Base-by-base conservation (phyloP, 106 monocot species). In the Allium sativum region DNA sequence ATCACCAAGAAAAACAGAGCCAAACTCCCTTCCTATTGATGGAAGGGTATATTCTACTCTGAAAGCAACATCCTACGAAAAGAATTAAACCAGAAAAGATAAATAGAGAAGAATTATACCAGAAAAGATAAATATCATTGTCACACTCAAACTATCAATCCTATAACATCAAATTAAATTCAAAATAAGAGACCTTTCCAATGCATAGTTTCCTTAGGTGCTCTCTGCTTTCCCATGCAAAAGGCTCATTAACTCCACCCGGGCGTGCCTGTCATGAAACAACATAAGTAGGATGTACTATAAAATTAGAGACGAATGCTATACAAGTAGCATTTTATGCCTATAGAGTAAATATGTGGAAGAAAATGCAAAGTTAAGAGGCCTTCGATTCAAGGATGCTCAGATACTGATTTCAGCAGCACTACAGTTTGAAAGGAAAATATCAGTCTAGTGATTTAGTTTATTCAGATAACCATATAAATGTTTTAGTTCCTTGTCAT, bases 151-250 rank as follows among this genome's bases (percentile, higher is more conserved):
- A n/a, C 45, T 18, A 20, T 19, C 42, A 21, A 45, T 13, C 14
- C 21, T 6, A 68, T 44, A 5, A 59, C 42, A 70, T 60, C 21
- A 40, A 19, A 46, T 59, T 22, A 6, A 55, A 8, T 67, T 52
- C 42, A 62, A 58, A 72, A 62, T 9, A 53, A 12, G 50, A 19
- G n/a, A 98, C 98, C 98, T 98, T 98, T 72, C 98, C 98, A 20
- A 98, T 75, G 74, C 91, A 98, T 52, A 79, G 82, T 47, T 88
- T 88, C 63, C 98, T 91, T 68, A 98, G 72, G 64, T 59, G 83
- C 56, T 98, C 98, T 70, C 82, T 82, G 74, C 98, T 92, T 16
- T 88, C 85, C 98, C 98, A 98, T 67, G 98, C 98, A 81, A 88
- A 98, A 15, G 87, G 88, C 56, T 98, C 98, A 53, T 98, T 91